Evolutionary conservation across 345 rosid species (phyloP).

Genomic region (Melaleuca alternifolia): DNA sequence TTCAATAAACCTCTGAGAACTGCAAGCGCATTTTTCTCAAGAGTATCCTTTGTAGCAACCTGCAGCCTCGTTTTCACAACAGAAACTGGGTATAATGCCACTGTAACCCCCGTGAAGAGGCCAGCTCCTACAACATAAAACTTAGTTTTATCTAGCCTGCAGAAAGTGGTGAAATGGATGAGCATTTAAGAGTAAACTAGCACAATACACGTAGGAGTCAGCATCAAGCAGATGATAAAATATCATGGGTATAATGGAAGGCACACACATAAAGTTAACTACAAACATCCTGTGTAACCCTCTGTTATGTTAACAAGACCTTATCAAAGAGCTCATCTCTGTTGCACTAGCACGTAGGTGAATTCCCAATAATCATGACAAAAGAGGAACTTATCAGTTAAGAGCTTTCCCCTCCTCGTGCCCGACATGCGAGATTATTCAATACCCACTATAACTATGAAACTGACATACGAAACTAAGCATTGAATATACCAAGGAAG

Average conservation of each 20-base stretch:
- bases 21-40: slow-evolving; percentile 66
- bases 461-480: neutral
- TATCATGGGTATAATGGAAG: neutral
- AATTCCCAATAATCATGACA: neutral
- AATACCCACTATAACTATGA: neutral
- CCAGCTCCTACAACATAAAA: slow-evolving; percentile 94
- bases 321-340: neutral
- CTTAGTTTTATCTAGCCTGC: slow-evolving; percentile 89
- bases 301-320: neutral
- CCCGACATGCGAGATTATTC: neutral
- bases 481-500: neutral
- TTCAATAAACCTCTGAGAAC: slow-evolving; percentile 61
- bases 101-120: slow-evolving; percentile 86
- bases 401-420: neutral
- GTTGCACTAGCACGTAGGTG: neutral
- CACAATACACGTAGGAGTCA: neutral
- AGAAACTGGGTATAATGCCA: slow-evolving; percentile 82
- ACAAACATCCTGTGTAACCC: neutral
- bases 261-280: neutral
- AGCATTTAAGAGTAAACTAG: neutral
- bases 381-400: neutral
- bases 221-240: neutral
- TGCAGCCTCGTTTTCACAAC: slow-evolving; percentile 91
- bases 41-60: slow-evolving; percentile 81
- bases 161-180: slow-evolving; percentile 6